Evolutionary conservation across 352 stramenopile species (phyloP).

Genomic region (Phytophthora uliginosa): DNA sequence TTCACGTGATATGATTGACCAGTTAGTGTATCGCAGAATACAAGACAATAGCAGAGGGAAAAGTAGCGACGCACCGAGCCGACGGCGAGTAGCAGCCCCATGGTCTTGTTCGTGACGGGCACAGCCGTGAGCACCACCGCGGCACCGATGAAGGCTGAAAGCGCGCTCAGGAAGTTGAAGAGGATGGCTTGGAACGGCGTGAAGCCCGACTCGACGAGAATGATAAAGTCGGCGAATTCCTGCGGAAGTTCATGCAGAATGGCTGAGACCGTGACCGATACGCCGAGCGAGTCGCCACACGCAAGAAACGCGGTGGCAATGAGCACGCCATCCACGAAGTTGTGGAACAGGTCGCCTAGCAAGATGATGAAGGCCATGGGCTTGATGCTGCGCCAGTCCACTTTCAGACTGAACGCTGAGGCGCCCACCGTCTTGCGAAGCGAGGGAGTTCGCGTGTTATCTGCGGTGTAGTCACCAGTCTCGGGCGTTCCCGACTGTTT

Average conservation of each 20-base stretch:
- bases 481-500: conserved; percentile 39
- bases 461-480: conserved; percentile 26
- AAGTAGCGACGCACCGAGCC: conserved; percentile 60
- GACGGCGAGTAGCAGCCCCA: conserved; percentile 82
- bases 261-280: conserved; percentile 71
- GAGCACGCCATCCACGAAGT: conserved; percentile 91
- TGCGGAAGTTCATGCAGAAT: conserved; percentile 91
- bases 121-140: conserved; percentile 65
- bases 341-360: conserved; percentile 90
- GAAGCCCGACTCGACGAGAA: conserved; percentile 83
- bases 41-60: neutral
- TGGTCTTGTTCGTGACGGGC: conserved; percentile 65
- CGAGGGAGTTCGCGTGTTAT: conserved; percentile 3
- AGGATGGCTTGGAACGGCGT: conserved; percentile 66
- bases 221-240: conserved; percentile 89
- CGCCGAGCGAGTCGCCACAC: conserved; percentile 54
- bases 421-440: conserved; percentile 23
- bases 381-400: conserved; percentile 53
- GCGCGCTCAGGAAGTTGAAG: conserved; percentile 87
- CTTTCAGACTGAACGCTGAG: conserved; percentile 39
- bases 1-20: conserved; percentile 10
- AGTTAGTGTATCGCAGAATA: conserved; percentile 8
- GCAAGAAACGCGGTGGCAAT: conserved; percentile 64
- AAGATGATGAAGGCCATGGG: conserved; percentile 79
- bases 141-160: conserved; percentile 82